phyloP scores from a whole-genome alignment of 2,329 filamentous ascomycete genomes.

The Myrmaecium sp. region DNA sequence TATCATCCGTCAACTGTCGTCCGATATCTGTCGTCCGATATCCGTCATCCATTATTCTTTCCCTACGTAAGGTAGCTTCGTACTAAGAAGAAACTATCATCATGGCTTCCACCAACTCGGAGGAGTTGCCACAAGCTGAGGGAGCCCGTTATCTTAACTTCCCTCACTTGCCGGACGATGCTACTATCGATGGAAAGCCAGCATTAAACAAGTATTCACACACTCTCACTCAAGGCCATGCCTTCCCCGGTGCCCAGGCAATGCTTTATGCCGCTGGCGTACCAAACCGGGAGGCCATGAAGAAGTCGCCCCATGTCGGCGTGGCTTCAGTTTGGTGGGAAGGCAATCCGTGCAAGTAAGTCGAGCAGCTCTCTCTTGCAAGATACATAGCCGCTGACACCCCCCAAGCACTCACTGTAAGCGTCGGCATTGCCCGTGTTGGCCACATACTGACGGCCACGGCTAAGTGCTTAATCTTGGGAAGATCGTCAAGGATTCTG shows the following conservation, averaged over 20 bases:
- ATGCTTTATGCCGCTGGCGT: constrained; percentile 94
- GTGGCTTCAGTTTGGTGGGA: constrained; percentile 95
- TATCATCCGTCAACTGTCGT: not conserved
- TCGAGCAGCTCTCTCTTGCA: constrained; percentile 9
- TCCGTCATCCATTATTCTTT: no score
- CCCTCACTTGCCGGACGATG: constrained; percentile 34
- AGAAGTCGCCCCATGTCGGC: constrained; percentile 77
- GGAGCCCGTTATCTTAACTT: constrained; percentile 38
- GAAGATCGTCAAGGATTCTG: constrained; percentile 67
- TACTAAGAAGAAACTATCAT: no score
- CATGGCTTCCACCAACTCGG: constrained; percentile 20
- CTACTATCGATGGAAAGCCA: constrained; percentile 39
- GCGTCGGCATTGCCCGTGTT: constrained; percentile 7
- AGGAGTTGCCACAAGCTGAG: constrained; percentile 19
- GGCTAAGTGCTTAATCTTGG: constrained; percentile 70
- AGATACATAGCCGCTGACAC: constrained; percentile 2
- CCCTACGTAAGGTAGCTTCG: no score
- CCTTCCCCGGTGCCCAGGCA: constrained; percentile 79
- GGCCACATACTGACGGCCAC: no score
- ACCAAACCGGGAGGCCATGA: constrained; percentile 68
- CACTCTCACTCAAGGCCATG: constrained; percentile 66
- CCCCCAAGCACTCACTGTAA: constrained; percentile 32
- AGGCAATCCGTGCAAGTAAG: constrained; percentile 87
- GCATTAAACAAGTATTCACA: constrained; percentile 75
- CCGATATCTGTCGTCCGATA: not conserved